Evolutionary conservation across 2,329 filamentous ascomycete species (phyloP).

Genomic region (Aureobasidium vineae): DNA sequence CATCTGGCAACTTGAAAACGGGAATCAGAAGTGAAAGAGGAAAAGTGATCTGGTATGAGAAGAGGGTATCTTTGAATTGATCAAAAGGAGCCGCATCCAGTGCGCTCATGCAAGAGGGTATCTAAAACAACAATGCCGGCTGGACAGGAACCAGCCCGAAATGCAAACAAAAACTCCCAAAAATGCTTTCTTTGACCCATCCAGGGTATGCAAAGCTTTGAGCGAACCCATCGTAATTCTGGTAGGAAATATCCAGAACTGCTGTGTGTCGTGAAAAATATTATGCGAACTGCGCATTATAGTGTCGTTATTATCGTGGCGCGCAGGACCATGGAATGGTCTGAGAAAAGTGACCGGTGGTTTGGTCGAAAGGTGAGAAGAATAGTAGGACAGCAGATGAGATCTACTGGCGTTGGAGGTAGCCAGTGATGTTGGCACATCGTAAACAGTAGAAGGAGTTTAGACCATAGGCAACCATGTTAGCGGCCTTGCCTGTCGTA

Average conservation of each 20-base stretch:
- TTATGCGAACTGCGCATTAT: constrained; percentile 13
- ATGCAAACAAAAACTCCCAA: constrained; percentile 13
- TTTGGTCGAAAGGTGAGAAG: background rate
- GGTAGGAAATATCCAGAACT: background rate
- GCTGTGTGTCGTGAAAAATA: background rate
- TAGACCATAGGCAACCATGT: constrained; percentile 41
- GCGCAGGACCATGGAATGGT: background rate
- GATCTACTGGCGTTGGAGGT: constrained; percentile 32
- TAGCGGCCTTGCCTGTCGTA: constrained; percentile 36
- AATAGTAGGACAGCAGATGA: background rate
- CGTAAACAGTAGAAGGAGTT: constrained; percentile 42
- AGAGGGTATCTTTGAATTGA: background rate
- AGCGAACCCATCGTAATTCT: constrained; percentile 9
- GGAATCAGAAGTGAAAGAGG: background rate
- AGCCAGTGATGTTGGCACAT: constrained; percentile 40
- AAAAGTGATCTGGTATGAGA: background rate
- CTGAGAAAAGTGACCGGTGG: background rate
- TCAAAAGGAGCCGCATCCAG: constrained; percentile 4
- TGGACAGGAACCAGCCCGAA: constrained; percentile 16
- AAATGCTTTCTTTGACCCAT: constrained; percentile 1
- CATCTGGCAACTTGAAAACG: background rate
- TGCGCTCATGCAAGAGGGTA: constrained; percentile 20
- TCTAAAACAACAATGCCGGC: constrained; percentile 17
- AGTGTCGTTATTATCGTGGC: constrained; percentile 15
- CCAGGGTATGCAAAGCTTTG: background rate